phyloP scores from a whole-genome alignment of 2,329 filamentous ascomycete species.

The Cercospora brassicicola region DNA sequence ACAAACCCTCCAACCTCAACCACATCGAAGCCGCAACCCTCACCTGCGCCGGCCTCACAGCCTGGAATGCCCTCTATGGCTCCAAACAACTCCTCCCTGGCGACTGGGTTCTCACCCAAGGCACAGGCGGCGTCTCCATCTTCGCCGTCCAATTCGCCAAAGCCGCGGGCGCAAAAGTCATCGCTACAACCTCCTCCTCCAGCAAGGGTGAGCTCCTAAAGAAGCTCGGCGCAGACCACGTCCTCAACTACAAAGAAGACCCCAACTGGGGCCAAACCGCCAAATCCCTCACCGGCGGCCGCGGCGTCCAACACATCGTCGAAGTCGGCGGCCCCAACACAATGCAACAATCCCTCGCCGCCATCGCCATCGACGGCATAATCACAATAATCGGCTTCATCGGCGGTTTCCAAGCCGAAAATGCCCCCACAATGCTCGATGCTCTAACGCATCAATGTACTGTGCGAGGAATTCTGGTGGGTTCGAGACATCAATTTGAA shows the following conservation, averaged over 20 bases:
- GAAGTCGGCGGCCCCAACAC: slow-evolving; percentile 68
- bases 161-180: slow-evolving; percentile 57
- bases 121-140: slow-evolving; percentile 68
- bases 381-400: slow-evolving; percentile 60
- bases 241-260: slow-evolving; percentile 59
- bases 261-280: slow-evolving; percentile 57
- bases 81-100: slow-evolving; percentile 44
- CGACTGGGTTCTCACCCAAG: slow-evolving; percentile 62
- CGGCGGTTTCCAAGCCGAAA: slow-evolving; percentile 49
- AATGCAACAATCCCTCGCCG: slow-evolving; percentile 52
- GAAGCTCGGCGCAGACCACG: slow-evolving; percentile 55
- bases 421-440: slow-evolving; percentile 56
- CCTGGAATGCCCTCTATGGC: slow-evolving; percentile 58
- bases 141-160: slow-evolving; percentile 63
- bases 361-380: slow-evolving; percentile 52
- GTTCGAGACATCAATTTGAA: slow-evolving; percentile 57
- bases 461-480: slow-evolving; percentile 59
- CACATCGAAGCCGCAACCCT: slow-evolving; percentile 51
- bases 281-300: slow-evolving; percentile 53
- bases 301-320: slow-evolving; percentile 62
- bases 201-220: slow-evolving; percentile 54
- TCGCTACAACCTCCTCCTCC: slow-evolving; percentile 57
- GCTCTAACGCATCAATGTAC: slow-evolving; percentile 54
- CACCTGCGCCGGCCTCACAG: slow-evolving; percentile 49
- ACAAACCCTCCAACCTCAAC: slow-evolving; percentile 58